phyloP scores from a whole-genome alignment of 805 yeast genomes.

The Teunomyces tritomae region DNA sequence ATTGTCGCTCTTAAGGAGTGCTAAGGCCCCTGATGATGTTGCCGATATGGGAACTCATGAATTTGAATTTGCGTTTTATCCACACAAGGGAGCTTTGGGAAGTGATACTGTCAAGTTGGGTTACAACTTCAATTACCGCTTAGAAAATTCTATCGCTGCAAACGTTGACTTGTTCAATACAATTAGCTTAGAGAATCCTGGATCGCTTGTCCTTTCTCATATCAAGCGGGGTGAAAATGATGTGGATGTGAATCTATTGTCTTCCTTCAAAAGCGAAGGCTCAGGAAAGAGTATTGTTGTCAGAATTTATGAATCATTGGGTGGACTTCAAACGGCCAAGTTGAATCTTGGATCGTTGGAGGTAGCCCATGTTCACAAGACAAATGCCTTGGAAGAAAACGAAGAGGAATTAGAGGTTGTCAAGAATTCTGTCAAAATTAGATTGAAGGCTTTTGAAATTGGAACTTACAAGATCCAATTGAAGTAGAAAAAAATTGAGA shows the following conservation, averaged over 20 bases:
- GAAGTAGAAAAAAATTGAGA: slow-evolving; percentile 8
- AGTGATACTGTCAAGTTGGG: slow-evolving; percentile 69
- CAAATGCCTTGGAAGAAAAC: slow-evolving; percentile 56
- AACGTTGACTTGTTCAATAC: slow-evolving; percentile 9
- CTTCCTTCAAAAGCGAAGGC: slow-evolving; percentile 45
- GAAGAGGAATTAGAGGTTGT: slow-evolving; percentile 38
- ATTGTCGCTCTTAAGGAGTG: slow-evolving; percentile 79
- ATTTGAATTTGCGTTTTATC: slow-evolving; percentile 79
- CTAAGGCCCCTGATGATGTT: slow-evolving; percentile 90
- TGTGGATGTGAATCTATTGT: slow-evolving; percentile 43
- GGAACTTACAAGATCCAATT: slow-evolving; percentile 57
- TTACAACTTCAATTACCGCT: slow-evolving; percentile 70
- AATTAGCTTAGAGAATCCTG: slow-evolving; percentile 41
- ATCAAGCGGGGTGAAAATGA: slow-evolving; percentile 90
- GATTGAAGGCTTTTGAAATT: slow-evolving; percentile 75
- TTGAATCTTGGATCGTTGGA: slow-evolving; percentile 44
- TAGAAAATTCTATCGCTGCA: slow-evolving; percentile 18
- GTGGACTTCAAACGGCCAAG: slow-evolving; percentile 64
- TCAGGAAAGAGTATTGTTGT: slow-evolving; percentile 51
- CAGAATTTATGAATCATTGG: slow-evolving; percentile 83
- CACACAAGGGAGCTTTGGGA: slow-evolving; percentile 71
- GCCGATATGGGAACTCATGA: slow-evolving; percentile 92
- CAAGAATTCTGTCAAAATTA: slow-evolving; percentile 40
- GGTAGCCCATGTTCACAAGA: slow-evolving; percentile 48
- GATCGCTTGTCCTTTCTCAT: slow-evolving; percentile 65